Conservation (phyloP, 1,284 basidiomycete species). For the Melampsora americana region DNA sequence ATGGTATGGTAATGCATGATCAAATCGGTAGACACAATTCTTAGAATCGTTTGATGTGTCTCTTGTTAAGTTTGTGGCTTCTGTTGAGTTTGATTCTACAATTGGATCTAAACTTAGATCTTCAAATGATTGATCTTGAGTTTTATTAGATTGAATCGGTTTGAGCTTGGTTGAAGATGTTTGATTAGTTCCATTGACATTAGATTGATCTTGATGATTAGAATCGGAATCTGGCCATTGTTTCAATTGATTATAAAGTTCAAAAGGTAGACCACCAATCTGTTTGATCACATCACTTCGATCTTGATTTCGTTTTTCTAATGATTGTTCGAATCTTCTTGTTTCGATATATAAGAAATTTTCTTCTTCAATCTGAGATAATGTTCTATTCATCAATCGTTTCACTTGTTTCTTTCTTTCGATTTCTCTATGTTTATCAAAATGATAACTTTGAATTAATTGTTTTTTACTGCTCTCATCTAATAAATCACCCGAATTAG, state of each 20-base stretch:
- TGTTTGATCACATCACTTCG: slow-evolving; percentile 83
- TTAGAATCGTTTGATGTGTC: slow-evolving; percentile 7
- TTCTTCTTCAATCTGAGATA: slow-evolving; percentile 88
- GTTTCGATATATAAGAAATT: slow-evolving; percentile 92
- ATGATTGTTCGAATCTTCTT: slow-evolving; percentile 88
- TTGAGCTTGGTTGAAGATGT: background rate
- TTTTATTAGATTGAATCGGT: background rate
- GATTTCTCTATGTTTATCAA: slow-evolving; percentile 47
- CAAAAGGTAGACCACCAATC: slow-evolving; percentile 56
- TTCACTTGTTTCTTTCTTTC: slow-evolving; percentile 79
- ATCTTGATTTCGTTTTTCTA: slow-evolving; percentile 80
- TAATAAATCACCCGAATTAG: slow-evolving; percentile 59
- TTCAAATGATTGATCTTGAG: background rate
- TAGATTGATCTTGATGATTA: background rate
- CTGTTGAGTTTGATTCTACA: background rate
- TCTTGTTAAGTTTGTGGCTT: background rate
- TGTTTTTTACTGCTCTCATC: slow-evolving; percentile 32
- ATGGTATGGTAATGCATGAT: slow-evolving; percentile 4
- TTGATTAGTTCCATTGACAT: background rate
- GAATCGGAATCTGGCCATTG: slow-evolving; percentile 25
- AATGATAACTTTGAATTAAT: slow-evolving; percentile 30
- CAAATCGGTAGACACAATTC: slow-evolving; percentile 34
- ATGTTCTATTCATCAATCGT: slow-evolving; percentile 78
- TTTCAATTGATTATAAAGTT: slow-evolving; percentile 36
- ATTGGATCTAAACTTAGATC: background rate